These are phyloP conservation scores for Sclerotinia minor DNA, from an alignment of 2,329 filamentous ascomycete species.

Conservation along the genomic window DNA sequence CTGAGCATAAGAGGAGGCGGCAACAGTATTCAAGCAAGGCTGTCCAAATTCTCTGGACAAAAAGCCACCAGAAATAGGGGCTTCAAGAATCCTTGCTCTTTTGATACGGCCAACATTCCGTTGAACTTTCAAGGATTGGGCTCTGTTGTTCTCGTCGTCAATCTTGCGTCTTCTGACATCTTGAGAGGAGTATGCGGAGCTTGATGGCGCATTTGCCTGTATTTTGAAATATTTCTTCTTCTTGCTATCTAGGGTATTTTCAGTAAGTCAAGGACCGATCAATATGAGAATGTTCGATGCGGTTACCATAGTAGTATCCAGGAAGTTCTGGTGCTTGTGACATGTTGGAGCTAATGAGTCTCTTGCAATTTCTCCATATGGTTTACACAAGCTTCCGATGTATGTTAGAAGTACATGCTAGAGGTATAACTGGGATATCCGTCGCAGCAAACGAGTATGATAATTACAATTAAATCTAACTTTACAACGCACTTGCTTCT, in stretches of 20 bases:
- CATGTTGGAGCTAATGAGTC: neutral
- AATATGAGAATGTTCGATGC: neutral
- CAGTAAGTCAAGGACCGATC: neutral
- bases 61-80: slow-evolving; percentile 32
- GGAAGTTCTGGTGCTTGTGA: slow-evolving; percentile 45
- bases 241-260: slow-evolving; percentile 47
- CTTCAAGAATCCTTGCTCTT: slow-evolving; percentile 29
- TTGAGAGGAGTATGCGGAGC: slow-evolving; percentile 56
- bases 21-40: slow-evolving; percentile 19
- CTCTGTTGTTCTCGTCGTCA: slow-evolving; percentile 43
- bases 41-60: slow-evolving; percentile 32
- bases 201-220: slow-evolving; percentile 51
- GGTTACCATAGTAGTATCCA: slow-evolving; percentile 56
- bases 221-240: slow-evolving; percentile 70
- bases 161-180: slow-evolving; percentile 57
- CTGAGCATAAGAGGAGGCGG: slow-evolving; percentile 14
- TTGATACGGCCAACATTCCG: slow-evolving; percentile 32
- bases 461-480: too few relatives aligned
- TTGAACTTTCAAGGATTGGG: slow-evolving; percentile 20
- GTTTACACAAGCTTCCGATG: neutral
- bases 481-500: too few relatives aligned
- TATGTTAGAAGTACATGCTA: too few relatives aligned
- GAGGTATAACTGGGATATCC: too few relatives aligned
- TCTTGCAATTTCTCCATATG: neutral
- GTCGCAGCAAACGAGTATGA: too few relatives aligned